Evolutionary conservation across 2,329 filamentous ascomycete genomes (phyloP), one percentile per base, ranked within the genome.

Genomic region (Claviceps digitariae): DNA sequence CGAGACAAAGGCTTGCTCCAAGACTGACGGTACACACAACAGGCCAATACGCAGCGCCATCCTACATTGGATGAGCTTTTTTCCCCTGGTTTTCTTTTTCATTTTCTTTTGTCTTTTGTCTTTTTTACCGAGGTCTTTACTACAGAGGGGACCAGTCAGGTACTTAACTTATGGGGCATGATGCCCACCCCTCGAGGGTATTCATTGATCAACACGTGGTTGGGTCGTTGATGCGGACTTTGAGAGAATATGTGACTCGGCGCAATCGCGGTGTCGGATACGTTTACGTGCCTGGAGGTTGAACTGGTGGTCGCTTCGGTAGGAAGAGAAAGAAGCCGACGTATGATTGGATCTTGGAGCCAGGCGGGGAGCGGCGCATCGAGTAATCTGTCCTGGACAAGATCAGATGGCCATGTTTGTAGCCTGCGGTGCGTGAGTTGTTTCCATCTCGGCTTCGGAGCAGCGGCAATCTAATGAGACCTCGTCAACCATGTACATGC

Each of bases 121-220:
- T n/a, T n/a, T n/a, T n/a, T n/a, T n/a, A n/a, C n/a, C n/a, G n/a
- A n/a, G n/a, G n/a, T n/a, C n/a, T n/a, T n/a, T n/a, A n/a, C n/a
- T n/a, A n/a, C n/a, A n/a, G n/a, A 38, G 38, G 21, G 27, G 41
- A 57, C 49, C 52, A 25, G 54, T 55, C 58, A 52, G 64, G 55
- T 61, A 69, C 67, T 67, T 62, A 70, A 66, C 72, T 96, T 93
- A 67, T 97, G 91, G 48, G 90, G 84, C 87, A 96, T 95, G 59
- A 97, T 97, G n/a, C 91, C 91, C 57, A 95, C 81, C 2, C 87
- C 88, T 0, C 87, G 82, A 1, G 77, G 76, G 67, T 97, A 98
- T 67, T 96, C 90, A 64, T 98, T 98, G 60, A 97, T 82, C 40
- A 97, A 75, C 47, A 95, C 88, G 69, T 97, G 93, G 62, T 97